Base-by-base conservation (phyloP, 768 basidiomycete species). In the Cystofilobasidium bisporidii region DNA sequence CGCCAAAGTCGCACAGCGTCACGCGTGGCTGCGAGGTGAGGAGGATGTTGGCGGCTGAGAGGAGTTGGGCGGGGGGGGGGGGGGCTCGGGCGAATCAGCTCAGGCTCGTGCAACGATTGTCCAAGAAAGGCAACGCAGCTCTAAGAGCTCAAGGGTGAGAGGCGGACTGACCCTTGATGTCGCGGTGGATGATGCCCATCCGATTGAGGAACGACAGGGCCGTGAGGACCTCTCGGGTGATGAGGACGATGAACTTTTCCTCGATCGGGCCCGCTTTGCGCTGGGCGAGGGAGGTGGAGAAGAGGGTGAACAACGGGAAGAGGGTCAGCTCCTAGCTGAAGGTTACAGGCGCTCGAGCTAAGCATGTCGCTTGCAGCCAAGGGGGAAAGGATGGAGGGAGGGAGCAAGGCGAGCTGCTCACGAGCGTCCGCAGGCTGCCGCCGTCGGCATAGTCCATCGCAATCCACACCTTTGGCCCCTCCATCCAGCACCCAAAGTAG, bases 381-480 rank as follows among this genome's bases (percentile, higher is more conserved):
- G n/a, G 24, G 28, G 3, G 3, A 26, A 33, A 1, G 43, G 22
- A 30, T 1, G n/a, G 32, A 38, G 26, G 2, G 24, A 4, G 6
- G 45, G n/a, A 33, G 3, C 10, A 20, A 66, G 15, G 12, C 33
- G 58, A 17, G 32, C 38, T 17, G 72, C 78, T 71, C 61, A 81
- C 81, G 72, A 99, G 81, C 2, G 91, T 88, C 56, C 89, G 81
- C 9, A 97, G 89, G 74, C 90, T 93, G 10, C 96, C 96, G 8
- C 94, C 94, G 71, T 91, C 86, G 11, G 96, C 96, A 73, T 86
- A 86, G 76, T 99, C 96, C 96, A 99, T 99, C 43, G 87, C 90
- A 72, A 99, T 98, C 93, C 96, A 99, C 14, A 99, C 91, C 59
- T 90, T 88, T 33, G 91, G 89, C 0, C 92, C 93, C 74, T 94